Evolutionary conservation across 352 stramenopile species (phyloP).

Genomic region (Pythium phragmiticola): DNA sequence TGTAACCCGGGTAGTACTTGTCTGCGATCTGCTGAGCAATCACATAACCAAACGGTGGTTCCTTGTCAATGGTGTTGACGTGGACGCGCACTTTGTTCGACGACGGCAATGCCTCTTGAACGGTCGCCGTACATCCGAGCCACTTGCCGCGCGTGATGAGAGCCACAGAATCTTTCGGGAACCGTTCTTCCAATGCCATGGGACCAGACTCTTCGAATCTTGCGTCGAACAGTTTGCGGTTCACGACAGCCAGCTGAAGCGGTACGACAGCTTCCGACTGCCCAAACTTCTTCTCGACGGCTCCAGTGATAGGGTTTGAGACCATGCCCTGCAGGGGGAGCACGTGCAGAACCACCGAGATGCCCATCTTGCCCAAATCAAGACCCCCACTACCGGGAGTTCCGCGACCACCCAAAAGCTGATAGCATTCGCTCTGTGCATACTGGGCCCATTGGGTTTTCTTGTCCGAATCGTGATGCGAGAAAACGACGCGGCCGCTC

Average conservation of each 20-base stretch:
- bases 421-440: conserved; percentile 61
- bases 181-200: conserved; percentile 87
- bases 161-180: conserved; percentile 84
- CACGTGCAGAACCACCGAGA: conserved; percentile 74
- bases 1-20: conserved; percentile 68
- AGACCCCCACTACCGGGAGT: conserved; percentile 90
- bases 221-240: conserved; percentile 91
- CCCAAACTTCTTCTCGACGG: conserved; percentile 95
- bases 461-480: conserved; percentile 42
- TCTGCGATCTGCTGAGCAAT: conserved; percentile 93
- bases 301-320: conserved; percentile 92
- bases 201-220: conserved; percentile 90
- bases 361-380: conserved; percentile 87
- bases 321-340: conserved; percentile 92
- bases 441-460: conserved; percentile 71
- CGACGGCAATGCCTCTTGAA: conserved; percentile 45
- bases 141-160: conserved; percentile 90
- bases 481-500: conserved; percentile 35
- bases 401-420: conserved; percentile 71
- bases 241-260: conserved; percentile 93
- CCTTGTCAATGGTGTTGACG: conserved; percentile 91
- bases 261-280: conserved; percentile 94
- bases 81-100: conserved; percentile 89
- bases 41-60: conserved; percentile 95
- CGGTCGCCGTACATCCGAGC: conserved; percentile 88